A percentile compares a stretch with the other conserved stretches of the same genome.
Evolutionary conservation across 2,329 filamentous ascomycete species (phyloP).

Genomic region (Chaetomium sp.): DNA sequence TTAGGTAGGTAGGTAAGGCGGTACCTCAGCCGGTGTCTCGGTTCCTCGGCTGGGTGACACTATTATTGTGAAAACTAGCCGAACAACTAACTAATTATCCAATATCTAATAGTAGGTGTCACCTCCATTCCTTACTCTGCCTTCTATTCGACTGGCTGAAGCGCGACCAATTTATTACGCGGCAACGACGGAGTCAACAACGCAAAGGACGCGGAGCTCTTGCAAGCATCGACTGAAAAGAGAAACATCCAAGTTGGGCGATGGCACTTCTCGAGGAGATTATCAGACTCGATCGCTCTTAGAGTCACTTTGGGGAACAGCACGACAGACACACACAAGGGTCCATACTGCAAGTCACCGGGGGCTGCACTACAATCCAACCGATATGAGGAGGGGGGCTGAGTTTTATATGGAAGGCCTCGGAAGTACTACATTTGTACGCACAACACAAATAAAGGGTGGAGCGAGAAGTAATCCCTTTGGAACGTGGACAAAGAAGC

Average conservation of each 20-base stretch:
- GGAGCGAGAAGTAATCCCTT: background rate
- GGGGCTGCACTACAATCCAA: background rate
- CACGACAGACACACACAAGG: background rate
- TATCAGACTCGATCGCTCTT: background rate
- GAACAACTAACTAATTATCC: background rate
- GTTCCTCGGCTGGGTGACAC: background rate
- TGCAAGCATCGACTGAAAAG: background rate
- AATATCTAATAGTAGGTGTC: background rate
- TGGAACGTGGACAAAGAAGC: background rate
- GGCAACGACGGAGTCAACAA: background rate
- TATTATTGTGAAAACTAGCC: background rate
- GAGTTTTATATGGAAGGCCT: background rate
- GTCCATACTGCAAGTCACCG: background rate
- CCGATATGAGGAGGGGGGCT: background rate
- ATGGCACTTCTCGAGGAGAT: background rate
- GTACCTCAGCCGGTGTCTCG: background rate
- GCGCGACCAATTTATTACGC: background rate
- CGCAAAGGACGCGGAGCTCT: background rate
- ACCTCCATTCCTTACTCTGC: background rate
- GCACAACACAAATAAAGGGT: background rate
- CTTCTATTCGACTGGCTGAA: background rate
- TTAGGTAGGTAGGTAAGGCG: no score
- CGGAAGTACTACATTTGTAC: background rate
- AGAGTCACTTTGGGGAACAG: background rate
- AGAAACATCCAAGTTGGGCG: background rate